phyloP scores from a whole-genome alignment of 2,329 filamentous ascomycete species.

The Ceratocystis huliohia region DNA sequence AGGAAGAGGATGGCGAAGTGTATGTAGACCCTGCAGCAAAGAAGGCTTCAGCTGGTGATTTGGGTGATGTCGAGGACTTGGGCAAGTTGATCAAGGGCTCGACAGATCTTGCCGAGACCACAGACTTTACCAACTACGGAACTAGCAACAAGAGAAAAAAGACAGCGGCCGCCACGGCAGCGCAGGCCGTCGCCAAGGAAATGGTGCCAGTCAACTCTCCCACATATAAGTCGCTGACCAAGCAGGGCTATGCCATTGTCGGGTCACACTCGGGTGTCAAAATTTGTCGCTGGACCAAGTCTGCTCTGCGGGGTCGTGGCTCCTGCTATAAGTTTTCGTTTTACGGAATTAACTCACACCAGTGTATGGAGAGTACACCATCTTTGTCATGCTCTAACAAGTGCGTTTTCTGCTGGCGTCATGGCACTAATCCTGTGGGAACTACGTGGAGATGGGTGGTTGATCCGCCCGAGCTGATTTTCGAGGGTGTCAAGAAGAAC shows the following conservation, averaged over 20 bases:
- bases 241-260: conserved; percentile 92
- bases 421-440: conserved; percentile 91
- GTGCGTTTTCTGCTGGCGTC: conserved; percentile 97
- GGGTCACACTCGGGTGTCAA: conserved; percentile 94
- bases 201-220: conserved; percentile 91
- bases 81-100: conserved; percentile 46
- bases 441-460: conserved; percentile 96
- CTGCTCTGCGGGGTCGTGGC: conserved; percentile 78
- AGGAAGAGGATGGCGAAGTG: conserved; percentile 39
- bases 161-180: conserved; percentile 25
- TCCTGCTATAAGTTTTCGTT: conserved; percentile 98
- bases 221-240: conserved; percentile 78
- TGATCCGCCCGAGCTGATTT: conserved; percentile 80
- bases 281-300: conserved; percentile 98
- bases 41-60: conserved; percentile 32
- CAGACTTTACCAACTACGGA: conserved; percentile 74
- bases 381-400: conserved; percentile 96
- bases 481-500: conserved; percentile 74
- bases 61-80: conserved; percentile 79
- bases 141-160: conserved; percentile 27
- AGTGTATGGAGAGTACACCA: conserved; percentile 96
- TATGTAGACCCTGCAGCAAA: conserved; percentile 31
- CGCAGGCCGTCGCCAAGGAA: conserved; percentile 52
- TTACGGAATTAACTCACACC: conserved; percentile 90
- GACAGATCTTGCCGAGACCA: conserved; percentile 28